Conservation (phyloP, 129 eudicot species). For the Centaurea solstitialis region DNA sequence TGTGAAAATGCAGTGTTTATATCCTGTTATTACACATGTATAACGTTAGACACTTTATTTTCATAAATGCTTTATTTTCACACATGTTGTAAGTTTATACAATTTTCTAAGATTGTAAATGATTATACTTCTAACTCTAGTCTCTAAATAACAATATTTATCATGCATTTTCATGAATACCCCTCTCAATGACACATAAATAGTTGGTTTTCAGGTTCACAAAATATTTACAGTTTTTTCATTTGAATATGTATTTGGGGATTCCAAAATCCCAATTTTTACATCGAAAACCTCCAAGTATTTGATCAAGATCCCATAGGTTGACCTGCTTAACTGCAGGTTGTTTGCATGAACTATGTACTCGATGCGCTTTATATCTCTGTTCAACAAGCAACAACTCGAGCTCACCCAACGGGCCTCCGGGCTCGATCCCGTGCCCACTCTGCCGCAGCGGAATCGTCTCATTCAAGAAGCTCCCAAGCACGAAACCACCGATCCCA, state of each 20-base stretch:
- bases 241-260: neutral
- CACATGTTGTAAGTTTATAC: too few species aligned
- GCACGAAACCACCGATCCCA: slow-evolving; percentile 42
- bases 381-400: slow-evolving; percentile 66
- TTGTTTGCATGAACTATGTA: slow-evolving; percentile 88
- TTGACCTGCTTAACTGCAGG: slow-evolving; percentile 42
- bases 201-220: too few species aligned
- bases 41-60: neutral
- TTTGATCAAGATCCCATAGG: neutral
- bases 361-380: slow-evolving; percentile 67
- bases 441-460: slow-evolving; percentile 81
- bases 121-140: too few species aligned
- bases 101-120: too few species aligned
- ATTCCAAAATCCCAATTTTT: neutral
- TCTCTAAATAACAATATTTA: too few species aligned
- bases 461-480: slow-evolving; percentile 59
- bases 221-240: neutral
- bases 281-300: neutral
- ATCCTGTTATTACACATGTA: neutral
- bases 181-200: too few species aligned
- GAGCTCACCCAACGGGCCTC: slow-evolving; percentile 59
- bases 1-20: too few species aligned
- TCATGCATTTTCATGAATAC: too few species aligned
- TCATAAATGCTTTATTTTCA: neutral
- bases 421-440: slow-evolving; percentile 92